Conservation (phyloP, 2,329 filamentous ascomycete species). For the Nannizzia gypsea region DNA sequence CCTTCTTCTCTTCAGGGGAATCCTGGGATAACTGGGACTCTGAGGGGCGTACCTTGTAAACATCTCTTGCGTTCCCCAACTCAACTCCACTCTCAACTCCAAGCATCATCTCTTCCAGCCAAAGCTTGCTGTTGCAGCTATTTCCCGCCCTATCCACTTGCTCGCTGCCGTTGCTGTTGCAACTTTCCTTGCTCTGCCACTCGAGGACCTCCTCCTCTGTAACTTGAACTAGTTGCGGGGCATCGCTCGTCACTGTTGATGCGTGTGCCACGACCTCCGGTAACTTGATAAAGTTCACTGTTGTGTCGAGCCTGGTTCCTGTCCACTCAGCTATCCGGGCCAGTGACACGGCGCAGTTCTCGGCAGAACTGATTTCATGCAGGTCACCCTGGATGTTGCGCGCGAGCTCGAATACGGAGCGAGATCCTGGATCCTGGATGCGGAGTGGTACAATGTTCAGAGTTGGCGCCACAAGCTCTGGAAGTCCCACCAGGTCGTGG, state of each 20-base stretch:
- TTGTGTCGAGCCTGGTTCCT: constrained; percentile 55
- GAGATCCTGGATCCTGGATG: constrained; percentile 31
- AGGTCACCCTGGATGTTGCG: constrained; percentile 56
- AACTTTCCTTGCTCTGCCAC: neutral
- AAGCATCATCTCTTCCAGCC: neutral
- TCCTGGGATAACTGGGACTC: neutral
- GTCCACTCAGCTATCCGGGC: constrained; percentile 67
- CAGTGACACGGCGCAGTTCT: constrained; percentile 50
- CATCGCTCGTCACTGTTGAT: neutral
- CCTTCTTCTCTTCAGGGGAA: constrained; percentile 2
- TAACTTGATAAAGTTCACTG: constrained; percentile 67
- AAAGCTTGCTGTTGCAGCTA: neutral
- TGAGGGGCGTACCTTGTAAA: constrained; percentile 16
- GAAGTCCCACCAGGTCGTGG: constrained; percentile 39
- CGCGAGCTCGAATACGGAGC: constrained; percentile 42
- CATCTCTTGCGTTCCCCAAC: constrained; percentile 5
- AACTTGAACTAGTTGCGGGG: constrained; percentile 3
- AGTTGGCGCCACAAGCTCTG: constrained; percentile 52
- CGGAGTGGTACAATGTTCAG: constrained; percentile 66
- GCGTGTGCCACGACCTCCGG: constrained; percentile 24
- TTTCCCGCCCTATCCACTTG: neutral
- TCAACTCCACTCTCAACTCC: neutral
- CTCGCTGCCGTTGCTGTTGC: too few relatives aligned
- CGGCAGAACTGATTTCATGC: constrained; percentile 44
- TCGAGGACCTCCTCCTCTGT: constrained; percentile 8